Evolutionary conservation across 2,329 filamentous ascomycete genomes (phyloP), one percentile per base, ranked within the genome.

Genomic region (Trichoderma guizhouense): DNA sequence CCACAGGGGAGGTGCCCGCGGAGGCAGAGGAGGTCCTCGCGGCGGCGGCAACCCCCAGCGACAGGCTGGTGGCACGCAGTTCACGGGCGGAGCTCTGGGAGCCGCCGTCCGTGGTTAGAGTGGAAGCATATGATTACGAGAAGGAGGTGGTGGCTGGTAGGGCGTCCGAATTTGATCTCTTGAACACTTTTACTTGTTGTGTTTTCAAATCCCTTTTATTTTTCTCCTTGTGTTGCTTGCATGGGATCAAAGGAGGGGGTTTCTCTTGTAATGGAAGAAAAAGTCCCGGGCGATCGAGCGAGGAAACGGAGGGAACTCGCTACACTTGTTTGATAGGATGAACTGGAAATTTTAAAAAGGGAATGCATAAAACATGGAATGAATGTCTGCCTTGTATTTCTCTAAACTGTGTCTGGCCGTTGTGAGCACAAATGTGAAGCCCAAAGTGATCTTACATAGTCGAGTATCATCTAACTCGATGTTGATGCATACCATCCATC

Each of bases 41-140:
- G 80, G 82, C 61, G 87, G 87, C 73, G 89, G 87, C 73, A 88
- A 88, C 80, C 81, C 85, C 24, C 91, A 89, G 80, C 86, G 90
- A 82, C 90, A 91, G 80, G 88, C 90, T 75, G 89, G 91, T 73
- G 92, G 92, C 77, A 92, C 91, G 75, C 91, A 93, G 80, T 95
- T 95, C 83, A 94, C 92, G 15, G 93, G 93, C 74, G 93, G 93
- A 82, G 93, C 92, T 73, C 84, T 95, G 81, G 92, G 92, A 77
- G 88, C 88, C 76, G 89, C 89, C 69, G 88, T 91, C 74, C 84
- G 89, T 77, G 88, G 87, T 81, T 91, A 86, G 69, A 57, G 32
- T 58, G 47, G 34, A 55, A 26, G 28, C 18, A 47, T 14, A 58
- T 36, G 66, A 71, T 64, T 21, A 57, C 74, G 63, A 67, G 30